Evolutionary conservation across 352 stramenopile genomes (phyloP).

Genomic region (Phytophthora rubi): DNA sequence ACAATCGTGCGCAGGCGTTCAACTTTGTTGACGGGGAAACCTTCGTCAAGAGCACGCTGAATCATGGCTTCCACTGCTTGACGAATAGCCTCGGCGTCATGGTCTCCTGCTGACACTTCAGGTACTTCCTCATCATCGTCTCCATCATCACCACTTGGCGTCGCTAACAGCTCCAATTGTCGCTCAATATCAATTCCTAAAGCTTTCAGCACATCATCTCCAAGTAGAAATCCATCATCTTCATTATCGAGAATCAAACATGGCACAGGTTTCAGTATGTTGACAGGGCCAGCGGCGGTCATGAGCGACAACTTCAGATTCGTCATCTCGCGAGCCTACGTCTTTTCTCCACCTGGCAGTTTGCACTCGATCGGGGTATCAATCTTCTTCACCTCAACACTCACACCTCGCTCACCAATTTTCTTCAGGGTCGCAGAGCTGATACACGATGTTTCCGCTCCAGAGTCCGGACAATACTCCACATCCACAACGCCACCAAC

Average conservation of each 20-base stretch:
- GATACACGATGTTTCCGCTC: constrained; percentile 19
- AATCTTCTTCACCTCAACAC: background rate
- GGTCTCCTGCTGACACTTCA: background rate
- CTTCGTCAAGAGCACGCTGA: background rate
- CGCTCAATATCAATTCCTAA: constrained; percentile 13
- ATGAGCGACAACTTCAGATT: background rate
- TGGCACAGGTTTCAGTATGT: constrained; percentile 6
- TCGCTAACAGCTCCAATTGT: constrained; percentile 13
- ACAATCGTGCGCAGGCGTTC: constrained; percentile 11
- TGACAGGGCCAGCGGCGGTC: constrained; percentile 14
- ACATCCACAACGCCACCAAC: constrained; percentile 13
- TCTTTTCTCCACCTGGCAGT: constrained; percentile 8
- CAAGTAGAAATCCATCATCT: constrained; percentile 14
- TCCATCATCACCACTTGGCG: constrained; percentile 3
- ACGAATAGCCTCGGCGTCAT: background rate
- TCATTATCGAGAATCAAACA: constrained; percentile 15
- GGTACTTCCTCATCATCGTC: constrained; percentile 12
- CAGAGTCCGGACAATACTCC: constrained; percentile 19
- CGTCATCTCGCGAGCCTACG: background rate
- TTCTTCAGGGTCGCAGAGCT: constrained; percentile 20
- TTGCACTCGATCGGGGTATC: too few species aligned
- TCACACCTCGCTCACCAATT: constrained; percentile 10
- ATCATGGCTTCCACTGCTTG: constrained; percentile 12
- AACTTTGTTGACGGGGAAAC: constrained; percentile 9
- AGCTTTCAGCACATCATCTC: constrained; percentile 17